Base-by-base conservation (phyloP, 2,329 filamentous ascomycete species). In the Calonectria naviculata region DNA sequence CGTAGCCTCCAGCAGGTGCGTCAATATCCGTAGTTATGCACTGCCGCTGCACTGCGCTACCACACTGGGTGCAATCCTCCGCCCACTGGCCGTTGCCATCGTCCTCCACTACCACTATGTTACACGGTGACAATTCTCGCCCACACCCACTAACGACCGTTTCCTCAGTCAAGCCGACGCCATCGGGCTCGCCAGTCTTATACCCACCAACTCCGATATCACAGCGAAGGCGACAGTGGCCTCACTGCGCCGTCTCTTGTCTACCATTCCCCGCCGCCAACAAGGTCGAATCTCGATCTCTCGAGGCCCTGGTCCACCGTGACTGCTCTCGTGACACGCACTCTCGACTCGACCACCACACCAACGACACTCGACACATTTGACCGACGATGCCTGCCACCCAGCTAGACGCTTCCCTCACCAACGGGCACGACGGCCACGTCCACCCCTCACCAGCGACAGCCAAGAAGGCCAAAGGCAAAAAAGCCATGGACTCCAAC, bases 401-500 rank as follows among this genome's bases (percentile, higher is more conserved):
- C 73, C 83, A 84, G 74, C 75, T 79, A 75, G 86, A 87, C 72
- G 74, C 84, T 78, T 83, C 81, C 76, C 79, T 84, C 74, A 78
- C 82, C 71, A 86, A 86, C 79, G 83, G 83, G 74, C 81, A 85
- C 75, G 83, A 85, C 77, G 80, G 79, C 54, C 83, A 85, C 77
- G 71, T 73, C 58, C 81, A 84, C 66, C 76, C 80, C 67, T 78
- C 79, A 29, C 74, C 89, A 56, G 83, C 85, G 60, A 84, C 90
- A 68, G 85, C 86, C 68, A 97, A 95, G 86, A 97, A 97, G 84
- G 90, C 88, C 67, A 97, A 97, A 86, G 91, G 89, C 76, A 97
- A 97, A 86, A 97, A 97, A 85, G 87, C 90, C 58, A 86, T 94
- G 74, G 95, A 98, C 81, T 93, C 94, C 24, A 94, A 91, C 78